These are phyloP conservation scores for Myriosclerotinia scirpicola DNA, from an alignment of 2,329 filamentous ascomycete genomes.

Conservation along the genomic window DNA sequence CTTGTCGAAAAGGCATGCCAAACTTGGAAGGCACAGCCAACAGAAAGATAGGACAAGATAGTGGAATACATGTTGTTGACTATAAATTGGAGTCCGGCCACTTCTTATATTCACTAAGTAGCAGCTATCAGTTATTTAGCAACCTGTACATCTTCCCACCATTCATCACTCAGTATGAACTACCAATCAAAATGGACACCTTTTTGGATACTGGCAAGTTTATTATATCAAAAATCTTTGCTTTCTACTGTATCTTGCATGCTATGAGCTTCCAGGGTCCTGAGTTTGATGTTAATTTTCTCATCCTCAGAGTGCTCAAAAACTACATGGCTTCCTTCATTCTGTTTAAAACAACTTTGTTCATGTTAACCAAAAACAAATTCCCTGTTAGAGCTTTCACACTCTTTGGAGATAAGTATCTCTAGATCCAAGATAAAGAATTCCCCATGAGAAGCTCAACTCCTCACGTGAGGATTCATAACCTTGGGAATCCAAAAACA, in stretches of 20 bases:
- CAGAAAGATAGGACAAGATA: not conserved
- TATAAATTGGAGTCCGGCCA: not conserved
- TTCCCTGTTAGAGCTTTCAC: too few relatives aligned
- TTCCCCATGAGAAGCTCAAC: not conserved
- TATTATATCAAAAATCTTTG: not conserved
- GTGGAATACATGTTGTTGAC: not conserved
- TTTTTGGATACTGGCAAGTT: not conserved
- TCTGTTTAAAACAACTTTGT: not conserved
- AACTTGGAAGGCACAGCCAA: not conserved
- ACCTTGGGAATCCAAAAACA: not conserved
- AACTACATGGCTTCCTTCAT: not conserved
- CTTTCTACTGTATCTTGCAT: not conserved
- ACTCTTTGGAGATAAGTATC: not conserved
- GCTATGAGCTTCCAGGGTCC: not conserved
- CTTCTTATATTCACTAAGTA: not conserved
- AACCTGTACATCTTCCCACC: not conserved
- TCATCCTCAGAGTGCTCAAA: not conserved
- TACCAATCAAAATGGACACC: not conserved
- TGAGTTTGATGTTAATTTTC: not conserved
- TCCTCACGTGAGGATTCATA: not conserved
- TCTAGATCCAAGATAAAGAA: not conserved
- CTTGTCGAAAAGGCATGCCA: not conserved
- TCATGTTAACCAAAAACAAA: not conserved
- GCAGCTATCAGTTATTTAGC: not conserved
- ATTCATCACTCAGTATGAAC: not conserved